Percentiles rank a stretch among this genome's conserved stretches.
Evolutionary conservation across 345 rosid genomes (phyloP).

Genomic region (Eutrema japonicum): DNA sequence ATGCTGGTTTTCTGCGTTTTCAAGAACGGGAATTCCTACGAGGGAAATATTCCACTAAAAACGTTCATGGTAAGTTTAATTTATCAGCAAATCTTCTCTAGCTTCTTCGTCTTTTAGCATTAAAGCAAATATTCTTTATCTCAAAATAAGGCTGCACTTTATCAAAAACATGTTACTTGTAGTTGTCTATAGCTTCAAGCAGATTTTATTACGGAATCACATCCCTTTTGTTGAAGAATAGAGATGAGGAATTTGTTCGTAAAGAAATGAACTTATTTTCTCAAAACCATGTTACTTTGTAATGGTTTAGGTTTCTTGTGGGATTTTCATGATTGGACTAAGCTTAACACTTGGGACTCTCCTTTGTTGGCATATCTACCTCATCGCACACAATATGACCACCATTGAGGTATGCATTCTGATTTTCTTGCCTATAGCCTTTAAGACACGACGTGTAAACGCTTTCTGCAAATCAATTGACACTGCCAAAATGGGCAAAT

Average conservation of each 20-base stretch:
- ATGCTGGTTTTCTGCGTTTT: constrained; percentile 49
- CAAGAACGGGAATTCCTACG: constrained; percentile 52
- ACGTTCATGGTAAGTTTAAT: constrained; percentile 56
- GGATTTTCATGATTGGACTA: constrained; percentile 53
- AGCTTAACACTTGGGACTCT: constrained; percentile 63
- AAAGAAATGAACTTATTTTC: not conserved
- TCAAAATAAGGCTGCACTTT: constrained; percentile 7
- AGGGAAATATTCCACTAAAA: constrained; percentile 49
- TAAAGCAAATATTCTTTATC: not conserved
- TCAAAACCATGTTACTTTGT: not conserved
- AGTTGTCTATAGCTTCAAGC: constrained; percentile 4
- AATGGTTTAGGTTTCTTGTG: constrained; percentile 52
- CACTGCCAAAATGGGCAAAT: not conserved
- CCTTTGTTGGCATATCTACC: constrained; percentile 84
- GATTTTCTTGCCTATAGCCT: not conserved
- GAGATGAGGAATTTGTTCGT: not conserved
- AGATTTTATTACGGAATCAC: not conserved
- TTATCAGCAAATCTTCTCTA: constrained; percentile 3
- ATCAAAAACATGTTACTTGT: not conserved
- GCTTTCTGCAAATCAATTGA: constrained; percentile 26
- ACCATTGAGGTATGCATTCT: constrained; percentile 69
- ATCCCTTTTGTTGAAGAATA: not conserved
- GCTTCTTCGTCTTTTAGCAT: constrained; percentile 19
- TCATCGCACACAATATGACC: constrained; percentile 72
- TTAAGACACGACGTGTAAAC: not conserved